These are phyloP conservation scores for Pestalotiopsis sp. DNA, from an alignment of 2,329 filamentous ascomycete genomes.

Conservation along the genomic window DNA sequence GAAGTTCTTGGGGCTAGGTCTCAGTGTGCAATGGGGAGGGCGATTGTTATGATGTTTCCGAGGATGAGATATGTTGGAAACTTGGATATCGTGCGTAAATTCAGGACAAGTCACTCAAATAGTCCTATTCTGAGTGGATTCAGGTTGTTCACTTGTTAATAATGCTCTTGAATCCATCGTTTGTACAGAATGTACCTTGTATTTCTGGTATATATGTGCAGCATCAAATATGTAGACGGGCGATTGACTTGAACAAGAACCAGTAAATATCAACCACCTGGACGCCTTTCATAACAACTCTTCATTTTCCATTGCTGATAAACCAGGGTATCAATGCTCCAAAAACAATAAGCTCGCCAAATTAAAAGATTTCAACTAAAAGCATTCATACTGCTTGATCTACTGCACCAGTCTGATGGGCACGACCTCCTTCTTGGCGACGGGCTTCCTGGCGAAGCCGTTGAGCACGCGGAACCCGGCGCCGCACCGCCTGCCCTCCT, in stretches of 20 bases:
- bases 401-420: slow-evolving; percentile 12
- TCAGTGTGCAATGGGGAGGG: neutral
- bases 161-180: too few species aligned
- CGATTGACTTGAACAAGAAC: neutral
- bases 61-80: too few species aligned
- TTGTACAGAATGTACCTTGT: too few species aligned
- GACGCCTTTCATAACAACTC: neutral
- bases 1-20: neutral
- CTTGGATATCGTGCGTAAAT: too few species aligned
- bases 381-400: neutral
- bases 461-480: slow-evolving; percentile 64
- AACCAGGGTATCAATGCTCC: neutral
- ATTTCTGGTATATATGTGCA: too few species aligned
- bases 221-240: too few species aligned
- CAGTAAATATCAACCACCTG: neutral
- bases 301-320: neutral
- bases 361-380: neutral
- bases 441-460: slow-evolving; percentile 67
- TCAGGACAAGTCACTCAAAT: too few species aligned
- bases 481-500: slow-evolving; percentile 63
- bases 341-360: neutral
- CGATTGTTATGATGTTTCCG: neutral
- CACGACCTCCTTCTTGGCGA: slow-evolving; percentile 17
- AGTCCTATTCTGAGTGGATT: too few species aligned
- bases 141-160: too few species aligned